Base-by-base conservation (phyloP, 257 asterid genomes). In the Gentiana macrophylla region DNA sequence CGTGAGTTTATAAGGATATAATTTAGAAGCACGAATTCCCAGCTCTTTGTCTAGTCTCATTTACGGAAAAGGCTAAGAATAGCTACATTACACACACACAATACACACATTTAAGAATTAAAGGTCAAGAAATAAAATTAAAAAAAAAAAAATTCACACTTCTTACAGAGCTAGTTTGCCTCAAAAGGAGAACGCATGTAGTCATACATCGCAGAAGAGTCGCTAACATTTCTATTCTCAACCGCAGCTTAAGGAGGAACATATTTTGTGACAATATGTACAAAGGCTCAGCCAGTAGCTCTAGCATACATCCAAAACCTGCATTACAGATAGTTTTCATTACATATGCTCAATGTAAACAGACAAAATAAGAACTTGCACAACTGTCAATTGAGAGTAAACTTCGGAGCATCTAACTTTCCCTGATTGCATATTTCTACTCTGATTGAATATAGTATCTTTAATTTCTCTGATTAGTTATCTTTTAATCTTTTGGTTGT, bases 231-330 rank as follows among this genome's bases (percentile, higher is more conserved):
- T 90, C 97, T 75, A 77, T 83, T 15, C 86, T 68, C 70, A 90
- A 73, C 60, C 99, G 81, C 76, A 92, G 80, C 74, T 80, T 82
- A 48, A 92, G 93, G 64, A 92, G 96, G 62, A 77, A 80, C 67
- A 88, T 62, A 62, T 77, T 88, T 72, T 92, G 98, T 55, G 98
- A 81, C 74, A 92, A 80, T 66, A 92, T 88, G 74, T 88, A 88
- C 56, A 92, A 71, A 5, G 97, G 97, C 69, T 92, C 98, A 15
- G 98, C 95, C 69, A 92, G 63, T 59, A 92, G 85, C 86, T 92
- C 98, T 57, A 92, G 71, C n/a, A 81, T 59, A 65, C 98, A 92
- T 32, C 95, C 98, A 57, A 85, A 85, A 69, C 97, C 97, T 92
- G 80, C 72, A 66, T 47, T 49, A 49, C 5, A 53, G 49, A 11